Percentiles rank a stretch among this genome's conserved stretches.
Evolutionary conservation across 345 rosid genomes (phyloP).

Genomic region (Aegle marmelos): DNA sequence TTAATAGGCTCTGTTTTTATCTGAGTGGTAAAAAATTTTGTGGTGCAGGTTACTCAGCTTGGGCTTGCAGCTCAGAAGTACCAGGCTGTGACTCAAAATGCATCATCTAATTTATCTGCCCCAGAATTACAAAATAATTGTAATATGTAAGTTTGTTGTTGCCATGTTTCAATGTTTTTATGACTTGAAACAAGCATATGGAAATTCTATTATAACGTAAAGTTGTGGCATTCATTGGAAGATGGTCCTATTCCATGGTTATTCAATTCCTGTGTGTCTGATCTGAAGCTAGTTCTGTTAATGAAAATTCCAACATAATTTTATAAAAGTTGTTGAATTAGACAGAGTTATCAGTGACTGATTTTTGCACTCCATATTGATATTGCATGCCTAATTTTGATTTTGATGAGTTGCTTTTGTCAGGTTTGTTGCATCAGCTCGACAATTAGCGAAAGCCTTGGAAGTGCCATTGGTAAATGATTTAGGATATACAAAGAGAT

Average conservation of each 20-base stretch:
- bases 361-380: not conserved
- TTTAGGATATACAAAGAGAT: constrained; percentile 98
- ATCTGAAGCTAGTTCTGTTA: not conserved
- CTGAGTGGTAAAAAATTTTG: constrained; percentile 4
- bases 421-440: constrained; percentile 97
- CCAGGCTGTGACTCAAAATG: constrained; percentile 85
- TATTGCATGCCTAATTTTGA: not conserved
- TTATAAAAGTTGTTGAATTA: not conserved
- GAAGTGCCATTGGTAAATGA: constrained; percentile 98
- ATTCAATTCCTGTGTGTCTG: not conserved
- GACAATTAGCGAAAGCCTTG: constrained; percentile 93
- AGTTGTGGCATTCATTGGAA: not conserved
- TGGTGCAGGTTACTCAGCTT: constrained; percentile 80
- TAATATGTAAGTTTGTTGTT: constrained; percentile 58
- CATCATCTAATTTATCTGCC: constrained; percentile 68
- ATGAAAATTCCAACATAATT: not conserved
- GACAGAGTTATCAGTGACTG: not conserved
- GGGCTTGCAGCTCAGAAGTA: constrained; percentile 88
- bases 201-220: not conserved
- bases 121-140: constrained; percentile 86
- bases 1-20: not conserved
- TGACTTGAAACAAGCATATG: not conserved
- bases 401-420: constrained; percentile 18
- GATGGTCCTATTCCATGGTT: not conserved
- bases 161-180: not conserved